Evolutionary conservation across 2,329 filamentous ascomycete genomes (phyloP), one percentile per base, ranked within the genome.

Genomic region (Sclerotinia trifoliorum): DNA sequence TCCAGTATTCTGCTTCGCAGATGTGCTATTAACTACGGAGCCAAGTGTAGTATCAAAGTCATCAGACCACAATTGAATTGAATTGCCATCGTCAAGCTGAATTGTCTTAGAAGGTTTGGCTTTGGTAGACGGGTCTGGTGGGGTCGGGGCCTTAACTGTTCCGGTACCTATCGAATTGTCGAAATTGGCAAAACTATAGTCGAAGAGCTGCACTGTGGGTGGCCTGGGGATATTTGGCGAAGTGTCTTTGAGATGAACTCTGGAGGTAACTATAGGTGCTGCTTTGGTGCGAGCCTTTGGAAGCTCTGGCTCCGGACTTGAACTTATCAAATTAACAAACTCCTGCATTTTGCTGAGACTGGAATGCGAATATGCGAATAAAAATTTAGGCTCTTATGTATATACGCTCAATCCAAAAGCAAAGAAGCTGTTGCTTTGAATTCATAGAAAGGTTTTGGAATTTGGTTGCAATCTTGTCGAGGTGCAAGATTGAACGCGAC

Each of bases 41-140:
- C 32, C 65, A 5, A 78, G 75, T 0, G 79, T 81, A 10, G 76
- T 78, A 54, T 83, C 80, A 61, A 81, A 82, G 55, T 83, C 81
- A 52, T 70, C 68, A n/a, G 68, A 68, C 29, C 51, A 46, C 42
- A 62, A 48, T 35, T 64, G 54, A 39, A 57, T 8, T 35, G 44
- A 29, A 26, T 67, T 62, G 24, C 46, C 56, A 35, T 62, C 48
- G 7, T 58, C 64, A 6, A 66, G 42, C 6, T 21, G 17, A 32
- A 58, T 24, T n/a, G 2, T 49, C 29, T 58, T 48, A 21, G 52
- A 35, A 21, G 26, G 17, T 35, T 48, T 65, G n/a, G 21, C 1
- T 13, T 24, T 42, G 7, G 21, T 19, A 39, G 32, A 11, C 15
- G 19, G 39, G 19, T 24, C 35, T 48, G 39, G 5, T 21, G 29